phyloP scores from a whole-genome alignment of 1,284 basidiomycete genomes.

The Ustilago nuda region DNA sequence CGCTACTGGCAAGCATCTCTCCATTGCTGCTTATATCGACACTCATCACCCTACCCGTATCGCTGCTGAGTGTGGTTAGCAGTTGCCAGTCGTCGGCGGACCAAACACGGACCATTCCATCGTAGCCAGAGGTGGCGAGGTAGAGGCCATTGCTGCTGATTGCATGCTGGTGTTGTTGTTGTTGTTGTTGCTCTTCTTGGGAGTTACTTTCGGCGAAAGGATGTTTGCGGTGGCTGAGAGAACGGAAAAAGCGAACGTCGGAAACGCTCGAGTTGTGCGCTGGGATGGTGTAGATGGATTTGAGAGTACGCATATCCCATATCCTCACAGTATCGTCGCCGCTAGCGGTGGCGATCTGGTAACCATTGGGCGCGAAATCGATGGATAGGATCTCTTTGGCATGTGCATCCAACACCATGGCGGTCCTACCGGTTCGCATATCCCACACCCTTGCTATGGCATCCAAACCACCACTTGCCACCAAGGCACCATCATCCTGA shows the following conservation, averaged over 20 bases:
- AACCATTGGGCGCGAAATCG: constrained; percentile 94
- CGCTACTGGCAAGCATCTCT: constrained; percentile 55
- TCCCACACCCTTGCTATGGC: constrained; percentile 98
- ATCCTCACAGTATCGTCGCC: constrained; percentile 97
- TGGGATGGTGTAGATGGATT: constrained; percentile 93
- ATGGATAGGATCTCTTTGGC: constrained; percentile 91
- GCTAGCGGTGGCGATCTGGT: constrained; percentile 94
- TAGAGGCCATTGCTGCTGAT: constrained; percentile 77
- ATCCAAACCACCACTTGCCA: constrained; percentile 93
- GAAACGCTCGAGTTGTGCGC: constrained; percentile 94
- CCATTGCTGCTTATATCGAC: constrained; percentile 77
- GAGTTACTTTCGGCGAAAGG: background rate
- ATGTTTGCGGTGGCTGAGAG: constrained; percentile 32
- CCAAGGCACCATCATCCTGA: constrained; percentile 91
- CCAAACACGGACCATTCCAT: constrained; percentile 95
- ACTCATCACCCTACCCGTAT: constrained; percentile 97
- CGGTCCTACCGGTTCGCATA: constrained; percentile 89
- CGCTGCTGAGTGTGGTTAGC: constrained; percentile 86
- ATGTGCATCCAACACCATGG: constrained; percentile 98
- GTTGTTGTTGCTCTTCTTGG: background rate
- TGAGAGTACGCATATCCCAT: constrained; percentile 95
- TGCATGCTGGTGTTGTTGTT: constrained; percentile 63
- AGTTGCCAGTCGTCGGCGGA: constrained; percentile 98
- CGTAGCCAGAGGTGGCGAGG: constrained; percentile 92
- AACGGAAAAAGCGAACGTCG: constrained; percentile 91